Evolutionary conservation across 139 green algal genomes (phyloP).

Genomic region (Coelastrella sp.): DNA sequence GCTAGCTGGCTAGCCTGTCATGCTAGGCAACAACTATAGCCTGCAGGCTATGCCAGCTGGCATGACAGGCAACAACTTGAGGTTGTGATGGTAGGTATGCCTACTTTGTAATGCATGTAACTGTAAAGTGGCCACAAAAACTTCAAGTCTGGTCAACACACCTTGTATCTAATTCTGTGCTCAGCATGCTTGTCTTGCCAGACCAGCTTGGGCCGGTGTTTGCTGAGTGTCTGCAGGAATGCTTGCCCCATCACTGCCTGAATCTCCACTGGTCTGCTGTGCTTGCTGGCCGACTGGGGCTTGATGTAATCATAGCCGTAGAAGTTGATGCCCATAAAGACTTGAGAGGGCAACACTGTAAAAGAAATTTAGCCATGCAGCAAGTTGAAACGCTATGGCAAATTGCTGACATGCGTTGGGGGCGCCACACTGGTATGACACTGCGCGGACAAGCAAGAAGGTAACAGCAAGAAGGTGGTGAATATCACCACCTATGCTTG

Average conservation of each 20-base stretch:
- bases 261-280: not conserved
- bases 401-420: too few relatives aligned
- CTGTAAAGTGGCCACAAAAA: not conserved
- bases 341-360: not conserved
- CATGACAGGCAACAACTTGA: too few relatives aligned
- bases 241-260: not conserved
- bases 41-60: too few relatives aligned
- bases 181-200: slow-evolving; percentile 51
- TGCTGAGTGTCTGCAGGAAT: slow-evolving; percentile 48
- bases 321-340: slow-evolving; percentile 62
- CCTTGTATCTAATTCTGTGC: slow-evolving; percentile 53
- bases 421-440: too few relatives aligned
- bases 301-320: slow-evolving; percentile 63
- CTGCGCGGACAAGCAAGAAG: not conserved
- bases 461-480: too few relatives aligned
- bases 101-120: not conserved
- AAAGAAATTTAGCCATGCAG: not conserved
- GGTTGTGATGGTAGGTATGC: too few relatives aligned
- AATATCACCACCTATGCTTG: too few relatives aligned
- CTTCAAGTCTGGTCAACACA: not conserved
- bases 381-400: not conserved
- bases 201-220: slow-evolving; percentile 16
- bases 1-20: not conserved
- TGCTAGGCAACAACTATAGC: too few relatives aligned
- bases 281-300: not conserved